These are phyloP conservation scores for Phytopythium vexans DNA, from an alignment of 352 stramenopile genomes.

Conservation along the genomic window DNA sequence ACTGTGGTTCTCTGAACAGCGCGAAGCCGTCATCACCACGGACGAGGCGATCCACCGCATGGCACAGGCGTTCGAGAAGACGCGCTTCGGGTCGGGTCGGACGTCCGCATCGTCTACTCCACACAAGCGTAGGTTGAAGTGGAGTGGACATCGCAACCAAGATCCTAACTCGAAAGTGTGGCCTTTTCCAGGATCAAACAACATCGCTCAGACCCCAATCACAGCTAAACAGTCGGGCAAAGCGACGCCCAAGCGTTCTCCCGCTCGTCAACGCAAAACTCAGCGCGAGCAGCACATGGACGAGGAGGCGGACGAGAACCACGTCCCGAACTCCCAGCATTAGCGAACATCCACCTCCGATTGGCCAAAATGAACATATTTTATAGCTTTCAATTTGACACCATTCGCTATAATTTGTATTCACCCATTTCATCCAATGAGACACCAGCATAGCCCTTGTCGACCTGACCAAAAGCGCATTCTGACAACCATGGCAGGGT, in stretches of 20 bases:
- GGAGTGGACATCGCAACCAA: background rate
- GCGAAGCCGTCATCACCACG: slow-evolving; percentile 25
- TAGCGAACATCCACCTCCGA: background rate
- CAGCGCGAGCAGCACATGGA: slow-evolving; percentile 1
- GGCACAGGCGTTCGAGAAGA: slow-evolving; percentile 23
- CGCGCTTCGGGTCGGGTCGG: slow-evolving; percentile 10
- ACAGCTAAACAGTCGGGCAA: slow-evolving; percentile 9
- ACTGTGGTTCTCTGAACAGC: slow-evolving; percentile 5
- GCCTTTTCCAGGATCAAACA: slow-evolving; percentile 2
- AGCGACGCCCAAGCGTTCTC: slow-evolving; percentile 11
- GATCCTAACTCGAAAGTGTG: slow-evolving; percentile 2
- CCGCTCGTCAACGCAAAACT: background rate
- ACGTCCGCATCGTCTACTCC: slow-evolving; percentile 14
- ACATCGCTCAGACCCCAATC: slow-evolving; percentile 1
- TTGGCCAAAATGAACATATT: background rate
- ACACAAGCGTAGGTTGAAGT: slow-evolving; percentile 12
- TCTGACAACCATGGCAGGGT: slow-evolving; percentile 19
- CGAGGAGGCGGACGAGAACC: slow-evolving; percentile 11
- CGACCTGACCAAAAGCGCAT: too few relatives aligned
- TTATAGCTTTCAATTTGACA: background rate
- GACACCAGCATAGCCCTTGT: too few relatives aligned
- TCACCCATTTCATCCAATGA: background rate
- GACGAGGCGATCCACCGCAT: slow-evolving; percentile 32
- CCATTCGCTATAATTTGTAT: background rate
- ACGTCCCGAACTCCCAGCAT: slow-evolving; percentile 13